Evolutionary conservation across 768 basidiomycete species (phyloP).

Genomic region (Paxillus rubicundulus): DNA sequence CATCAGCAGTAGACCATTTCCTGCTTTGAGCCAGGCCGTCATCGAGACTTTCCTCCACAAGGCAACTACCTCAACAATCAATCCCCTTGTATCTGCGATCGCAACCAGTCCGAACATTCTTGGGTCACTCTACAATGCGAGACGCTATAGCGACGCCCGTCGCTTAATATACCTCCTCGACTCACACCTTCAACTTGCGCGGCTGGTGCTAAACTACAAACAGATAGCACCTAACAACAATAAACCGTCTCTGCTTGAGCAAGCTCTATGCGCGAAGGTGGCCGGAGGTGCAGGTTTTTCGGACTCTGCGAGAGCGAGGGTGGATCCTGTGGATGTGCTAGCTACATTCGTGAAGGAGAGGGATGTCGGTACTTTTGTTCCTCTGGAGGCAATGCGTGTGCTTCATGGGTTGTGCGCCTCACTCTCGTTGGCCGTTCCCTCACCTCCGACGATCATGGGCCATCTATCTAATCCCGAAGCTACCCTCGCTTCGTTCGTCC

Average conservation of each 20-base stretch:
- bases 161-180: conserved; percentile 68
- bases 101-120: conserved; percentile 60
- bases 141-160: conserved; percentile 68
- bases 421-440: conserved; percentile 55
- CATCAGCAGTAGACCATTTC: conserved; percentile 55
- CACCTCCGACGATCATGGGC: conserved; percentile 70
- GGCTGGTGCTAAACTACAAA: conserved; percentile 65
- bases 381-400: conserved; percentile 63
- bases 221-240: conserved; percentile 41
- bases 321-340: conserved; percentile 74
- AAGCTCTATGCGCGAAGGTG: conserved; percentile 64
- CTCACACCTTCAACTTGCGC: conserved; percentile 59
- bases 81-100: conserved; percentile 72
- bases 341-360: conserved; percentile 65
- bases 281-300: conserved; percentile 45
- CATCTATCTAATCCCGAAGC: conserved; percentile 78
- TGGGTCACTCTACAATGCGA: conserved; percentile 54
- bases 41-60: conserved; percentile 70
- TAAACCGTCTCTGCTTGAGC: conserved; percentile 71
- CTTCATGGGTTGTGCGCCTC: conserved; percentile 68
- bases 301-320: conserved; percentile 46
- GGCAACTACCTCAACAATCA: conserved; percentile 76
- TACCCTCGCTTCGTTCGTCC: conserved; percentile 62
- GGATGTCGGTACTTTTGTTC: conserved; percentile 58
- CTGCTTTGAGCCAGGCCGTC: conserved; percentile 57